phyloP scores from a whole-genome alignment of 2,329 filamentous ascomycete genomes.

The Calonectria montana region DNA sequence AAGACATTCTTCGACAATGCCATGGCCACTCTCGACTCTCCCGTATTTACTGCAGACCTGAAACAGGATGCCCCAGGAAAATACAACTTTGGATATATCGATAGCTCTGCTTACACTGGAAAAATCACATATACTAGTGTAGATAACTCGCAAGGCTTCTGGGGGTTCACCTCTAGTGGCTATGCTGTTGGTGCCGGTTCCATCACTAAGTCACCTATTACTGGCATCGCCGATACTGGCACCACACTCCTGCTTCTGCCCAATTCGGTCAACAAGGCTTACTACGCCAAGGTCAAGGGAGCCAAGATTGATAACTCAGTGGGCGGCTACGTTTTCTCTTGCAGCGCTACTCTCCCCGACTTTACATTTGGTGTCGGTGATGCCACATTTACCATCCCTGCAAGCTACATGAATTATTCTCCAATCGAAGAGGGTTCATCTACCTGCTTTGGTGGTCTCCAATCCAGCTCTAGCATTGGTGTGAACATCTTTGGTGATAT shows the following conservation, averaged over 20 bases:
- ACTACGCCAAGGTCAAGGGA: slow-evolving; percentile 60
- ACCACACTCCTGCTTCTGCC: slow-evolving; percentile 74
- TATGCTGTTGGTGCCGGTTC: slow-evolving; percentile 41
- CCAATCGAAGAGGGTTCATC: neutral
- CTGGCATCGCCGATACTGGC: slow-evolving; percentile 67
- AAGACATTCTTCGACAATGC: slow-evolving; percentile 56
- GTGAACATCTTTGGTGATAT: slow-evolving; percentile 74
- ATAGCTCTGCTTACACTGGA: slow-evolving; percentile 71
- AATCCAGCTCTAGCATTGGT: slow-evolving; percentile 58
- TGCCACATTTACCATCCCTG: slow-evolving; percentile 67
- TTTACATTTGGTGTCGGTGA: slow-evolving; percentile 67
- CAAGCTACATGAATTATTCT: slow-evolving; percentile 65
- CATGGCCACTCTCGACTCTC: slow-evolving; percentile 26
- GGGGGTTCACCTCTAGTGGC: slow-evolving; percentile 62
- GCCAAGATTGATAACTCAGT: slow-evolving; percentile 52
- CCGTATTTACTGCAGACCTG: slow-evolving; percentile 77
- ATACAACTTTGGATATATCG: slow-evolving; percentile 81
- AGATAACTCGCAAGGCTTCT: slow-evolving; percentile 71
- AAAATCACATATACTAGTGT: slow-evolving; percentile 71
- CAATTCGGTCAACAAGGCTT: slow-evolving; percentile 59
- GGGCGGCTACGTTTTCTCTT: slow-evolving; percentile 62
- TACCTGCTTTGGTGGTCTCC: slow-evolving; percentile 75
- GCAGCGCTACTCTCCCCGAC: slow-evolving; percentile 57
- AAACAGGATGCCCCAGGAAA: slow-evolving; percentile 66
- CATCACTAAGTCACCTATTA: slow-evolving; percentile 38